phyloP scores from a whole-genome alignment of 2,329 filamentous ascomycete species.

The Aureobasidium sp. region DNA sequence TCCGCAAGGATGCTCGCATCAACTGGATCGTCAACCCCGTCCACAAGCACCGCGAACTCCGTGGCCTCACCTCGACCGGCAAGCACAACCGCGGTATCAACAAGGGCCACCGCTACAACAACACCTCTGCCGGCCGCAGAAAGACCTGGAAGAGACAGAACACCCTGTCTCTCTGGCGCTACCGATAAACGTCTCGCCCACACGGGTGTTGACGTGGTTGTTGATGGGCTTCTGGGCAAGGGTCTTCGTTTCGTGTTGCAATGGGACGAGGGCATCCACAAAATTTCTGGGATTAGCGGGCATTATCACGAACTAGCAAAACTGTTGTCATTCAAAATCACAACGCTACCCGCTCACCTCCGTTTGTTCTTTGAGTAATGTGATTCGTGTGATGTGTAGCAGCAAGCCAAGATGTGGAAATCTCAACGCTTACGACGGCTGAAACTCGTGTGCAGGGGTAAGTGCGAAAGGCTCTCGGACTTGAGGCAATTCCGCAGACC shows the following conservation, averaged over 20 bases:
- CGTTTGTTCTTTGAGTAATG: background rate
- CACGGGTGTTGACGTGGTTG: conserved; percentile 1
- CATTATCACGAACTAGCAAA: conserved; percentile 17
- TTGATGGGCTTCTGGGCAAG: conserved; percentile 6
- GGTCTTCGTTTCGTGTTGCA: conserved; percentile 6
- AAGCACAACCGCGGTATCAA: conserved; percentile 99
- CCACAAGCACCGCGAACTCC: conserved; percentile 99
- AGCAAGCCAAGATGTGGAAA: background rate
- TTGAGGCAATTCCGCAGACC: background rate
- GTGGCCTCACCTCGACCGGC: conserved; percentile 95
- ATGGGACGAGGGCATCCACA: conserved; percentile 15
- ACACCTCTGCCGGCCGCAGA: conserved; percentile 91
- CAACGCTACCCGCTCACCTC: conserved; percentile 17
- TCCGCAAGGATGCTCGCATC: conserved; percentile 97
- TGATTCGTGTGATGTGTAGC: background rate
- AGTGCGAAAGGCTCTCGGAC: background rate
- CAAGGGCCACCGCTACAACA: conserved; percentile 99
- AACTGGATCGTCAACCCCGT: conserved; percentile 99
- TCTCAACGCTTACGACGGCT: background rate
- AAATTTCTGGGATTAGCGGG: conserved; percentile 17
- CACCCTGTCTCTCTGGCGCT: conserved; percentile 97
- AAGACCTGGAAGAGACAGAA: conserved; percentile 99
- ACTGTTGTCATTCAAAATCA: conserved; percentile 14
- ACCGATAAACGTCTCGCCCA: conserved; percentile 60
- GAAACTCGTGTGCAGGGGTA: background rate